phyloP scores from a whole-genome alignment of 2,329 filamentous ascomycete species.

The Ploettnerulaceae sp. region DNA sequence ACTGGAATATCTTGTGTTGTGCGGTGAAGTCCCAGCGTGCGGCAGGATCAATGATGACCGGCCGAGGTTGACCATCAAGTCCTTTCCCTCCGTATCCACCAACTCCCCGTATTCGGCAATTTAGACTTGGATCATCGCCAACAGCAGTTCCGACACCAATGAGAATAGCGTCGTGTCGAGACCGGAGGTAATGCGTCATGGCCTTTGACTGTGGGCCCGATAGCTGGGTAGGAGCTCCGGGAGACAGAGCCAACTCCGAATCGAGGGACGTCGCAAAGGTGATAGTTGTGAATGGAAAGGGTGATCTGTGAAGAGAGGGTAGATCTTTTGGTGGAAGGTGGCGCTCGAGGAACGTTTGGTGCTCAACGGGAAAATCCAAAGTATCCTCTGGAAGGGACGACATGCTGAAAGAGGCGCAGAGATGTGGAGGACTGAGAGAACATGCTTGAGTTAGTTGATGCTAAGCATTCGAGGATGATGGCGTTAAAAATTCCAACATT shows the following conservation, averaged over 20 bases:
- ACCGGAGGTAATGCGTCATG: conserved; percentile 89
- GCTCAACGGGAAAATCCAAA: too few species aligned
- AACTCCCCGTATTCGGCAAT: conserved; percentile 50
- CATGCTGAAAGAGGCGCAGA: too few species aligned
- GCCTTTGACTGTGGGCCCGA: conserved; percentile 81
- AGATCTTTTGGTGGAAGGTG: too few species aligned
- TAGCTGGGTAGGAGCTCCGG: conserved; percentile 72
- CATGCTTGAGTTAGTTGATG: too few species aligned
- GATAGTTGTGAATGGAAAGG: conserved; percentile 7
- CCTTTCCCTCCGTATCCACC: conserved; percentile 38
- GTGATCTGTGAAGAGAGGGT: too few species aligned
- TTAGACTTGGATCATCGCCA: conserved; percentile 80
- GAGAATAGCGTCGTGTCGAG: conserved; percentile 76
- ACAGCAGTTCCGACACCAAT: conserved; percentile 80
- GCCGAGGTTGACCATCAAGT: conserved; percentile 63
- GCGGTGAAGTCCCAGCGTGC: conserved; percentile 57
- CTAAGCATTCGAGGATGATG: too few species aligned
- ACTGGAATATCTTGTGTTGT: conserved; percentile 16
- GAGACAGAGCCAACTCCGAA: conserved; percentile 48
- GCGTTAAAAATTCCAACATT: too few species aligned
- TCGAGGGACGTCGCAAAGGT: conserved; percentile 93
- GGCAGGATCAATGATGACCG: conserved; percentile 75
- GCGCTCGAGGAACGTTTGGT: too few species aligned
- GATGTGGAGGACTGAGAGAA: too few species aligned
- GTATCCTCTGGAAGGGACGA: too few species aligned